Percentiles rank a stretch among this genome's conserved stretches.
Evolutionary conservation across 2,329 filamentous ascomycete genomes (phyloP).

Genomic region (Diaporthe capsici): DNA sequence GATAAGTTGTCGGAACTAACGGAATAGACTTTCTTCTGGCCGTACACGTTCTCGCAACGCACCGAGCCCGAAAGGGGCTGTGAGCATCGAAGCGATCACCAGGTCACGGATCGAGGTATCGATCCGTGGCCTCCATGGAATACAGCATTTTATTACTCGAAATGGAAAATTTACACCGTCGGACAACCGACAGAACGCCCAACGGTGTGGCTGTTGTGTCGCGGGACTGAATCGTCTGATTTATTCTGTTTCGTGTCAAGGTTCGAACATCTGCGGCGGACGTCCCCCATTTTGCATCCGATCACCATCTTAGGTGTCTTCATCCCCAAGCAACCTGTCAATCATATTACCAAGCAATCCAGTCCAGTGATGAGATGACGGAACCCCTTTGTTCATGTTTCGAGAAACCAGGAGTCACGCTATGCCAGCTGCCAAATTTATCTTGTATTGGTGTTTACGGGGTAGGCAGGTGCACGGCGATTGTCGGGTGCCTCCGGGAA

Average conservation of each 20-base stretch:
- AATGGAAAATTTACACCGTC: neutral
- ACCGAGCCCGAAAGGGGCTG: neutral
- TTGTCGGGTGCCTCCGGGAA: too few species aligned
- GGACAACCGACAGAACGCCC: conserved; percentile 22
- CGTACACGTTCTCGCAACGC: neutral
- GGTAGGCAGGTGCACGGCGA: neutral
- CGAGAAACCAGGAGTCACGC: neutral
- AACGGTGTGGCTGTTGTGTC: conserved; percentile 10
- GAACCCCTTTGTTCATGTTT: neutral
- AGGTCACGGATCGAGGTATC: neutral
- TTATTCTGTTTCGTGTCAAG: conserved; percentile 1
- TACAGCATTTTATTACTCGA: neutral
- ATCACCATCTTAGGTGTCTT: conserved; percentile 4
- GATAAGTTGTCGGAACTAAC: neutral
- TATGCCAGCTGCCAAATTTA: neutral
- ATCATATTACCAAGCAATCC: conserved; percentile 22
- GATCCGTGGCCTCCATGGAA: neutral
- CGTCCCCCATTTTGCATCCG: conserved; percentile 24
- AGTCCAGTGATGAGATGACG: neutral
- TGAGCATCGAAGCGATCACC: conserved; percentile 1
- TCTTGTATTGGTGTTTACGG: neutral
- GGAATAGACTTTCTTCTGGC: neutral
- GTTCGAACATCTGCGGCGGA: neutral
- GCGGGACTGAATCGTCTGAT: conserved; percentile 28
- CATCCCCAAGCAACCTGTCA: neutral